Evolutionary conservation across 176 grass and related monocot species (phyloP).

Genomic region (Phragmites australis): DNA sequence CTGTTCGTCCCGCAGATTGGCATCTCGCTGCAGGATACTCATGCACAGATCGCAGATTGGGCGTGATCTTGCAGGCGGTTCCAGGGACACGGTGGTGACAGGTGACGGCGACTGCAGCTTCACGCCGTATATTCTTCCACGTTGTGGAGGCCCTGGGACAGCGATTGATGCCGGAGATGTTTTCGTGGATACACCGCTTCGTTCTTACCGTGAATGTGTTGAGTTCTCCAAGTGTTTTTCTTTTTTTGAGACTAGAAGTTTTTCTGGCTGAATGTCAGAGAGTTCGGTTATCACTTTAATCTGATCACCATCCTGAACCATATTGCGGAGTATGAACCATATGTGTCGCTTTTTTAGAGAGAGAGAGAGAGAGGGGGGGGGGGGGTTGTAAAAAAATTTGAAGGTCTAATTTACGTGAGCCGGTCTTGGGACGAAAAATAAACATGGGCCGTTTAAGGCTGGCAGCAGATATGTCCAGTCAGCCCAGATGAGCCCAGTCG

Average conservation of each 20-base stretch:
- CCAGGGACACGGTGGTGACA: not conserved
- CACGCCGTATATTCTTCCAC: not conserved
- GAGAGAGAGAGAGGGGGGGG: no score
- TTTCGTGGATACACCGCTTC: not conserved
- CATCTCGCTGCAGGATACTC: not conserved
- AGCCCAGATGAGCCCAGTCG: not conserved
- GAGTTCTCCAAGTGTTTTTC: no score
- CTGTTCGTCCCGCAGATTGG: not conserved
- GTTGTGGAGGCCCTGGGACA: not conserved
- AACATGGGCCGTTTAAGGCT: not conserved
- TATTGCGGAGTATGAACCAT: no score
- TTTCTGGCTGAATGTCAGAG: no score
- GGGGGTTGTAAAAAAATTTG: no score
- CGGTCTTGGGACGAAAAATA: not conserved
- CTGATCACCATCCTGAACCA: no score
- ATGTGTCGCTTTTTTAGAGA: no score
- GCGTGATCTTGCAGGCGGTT: constrained; percentile 32
- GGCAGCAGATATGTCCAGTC: no score
- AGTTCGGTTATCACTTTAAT: no score
- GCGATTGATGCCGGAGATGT: not conserved
- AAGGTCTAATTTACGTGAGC: not conserved
- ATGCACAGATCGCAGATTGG: constrained; percentile 19
- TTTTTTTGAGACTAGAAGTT: no score
- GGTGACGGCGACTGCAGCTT: constrained; percentile 2
- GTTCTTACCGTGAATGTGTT: no score